phyloP scores from a whole-genome alignment of 495 filamentous ascomycete genomes.

The Amniculicola lignicola region DNA sequence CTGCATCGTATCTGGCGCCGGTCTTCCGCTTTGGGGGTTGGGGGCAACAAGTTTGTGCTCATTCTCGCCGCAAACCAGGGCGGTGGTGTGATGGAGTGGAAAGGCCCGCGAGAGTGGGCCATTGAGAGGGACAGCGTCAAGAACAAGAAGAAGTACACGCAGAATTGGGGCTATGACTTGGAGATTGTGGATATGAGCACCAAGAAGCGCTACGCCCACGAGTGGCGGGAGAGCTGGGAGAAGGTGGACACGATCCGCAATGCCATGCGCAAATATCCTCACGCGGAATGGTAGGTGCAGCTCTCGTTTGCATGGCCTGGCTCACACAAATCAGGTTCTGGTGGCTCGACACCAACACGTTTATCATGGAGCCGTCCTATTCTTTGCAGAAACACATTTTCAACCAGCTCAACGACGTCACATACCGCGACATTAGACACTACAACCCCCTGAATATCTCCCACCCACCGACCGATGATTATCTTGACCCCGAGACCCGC shows the following conservation, averaged over 20 bases:
- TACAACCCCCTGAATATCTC: conserved; percentile 95
- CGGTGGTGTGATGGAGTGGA: conserved; percentile 98
- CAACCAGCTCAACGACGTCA: conserved; percentile 65
- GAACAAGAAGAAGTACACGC: conserved; percentile 87
- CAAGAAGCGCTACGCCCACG: conserved; percentile 97
- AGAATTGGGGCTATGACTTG: conserved; percentile 89
- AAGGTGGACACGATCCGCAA: conserved; percentile 95
- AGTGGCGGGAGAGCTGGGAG: conserved; percentile 99
- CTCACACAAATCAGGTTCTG: conserved; percentile 70
- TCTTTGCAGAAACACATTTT: conserved; percentile 90
- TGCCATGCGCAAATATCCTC: conserved; percentile 85
- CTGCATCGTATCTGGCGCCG: conserved; percentile 52
- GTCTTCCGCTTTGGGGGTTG: conserved; percentile 63
- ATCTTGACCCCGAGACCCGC: conserved; percentile 69
- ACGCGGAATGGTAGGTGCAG: conserved; percentile 82
- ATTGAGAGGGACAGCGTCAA: conserved; percentile 93
- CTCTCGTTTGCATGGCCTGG: conserved; percentile 1
- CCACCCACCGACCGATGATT: conserved; percentile 68
- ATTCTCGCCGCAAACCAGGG: conserved; percentile 92
- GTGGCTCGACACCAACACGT: conserved; percentile 98
- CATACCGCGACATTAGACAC: conserved; percentile 93
- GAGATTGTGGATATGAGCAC: conserved; percentile 98
- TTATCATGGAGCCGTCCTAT: conserved; percentile 93
- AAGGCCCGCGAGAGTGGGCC: conserved; percentile 95
- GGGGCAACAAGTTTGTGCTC: conserved; percentile 87